These are phyloP conservation scores for Yamadazyma sp. DNA, from an alignment of 1,139 yeast species.

Conservation along the genomic window DNA sequence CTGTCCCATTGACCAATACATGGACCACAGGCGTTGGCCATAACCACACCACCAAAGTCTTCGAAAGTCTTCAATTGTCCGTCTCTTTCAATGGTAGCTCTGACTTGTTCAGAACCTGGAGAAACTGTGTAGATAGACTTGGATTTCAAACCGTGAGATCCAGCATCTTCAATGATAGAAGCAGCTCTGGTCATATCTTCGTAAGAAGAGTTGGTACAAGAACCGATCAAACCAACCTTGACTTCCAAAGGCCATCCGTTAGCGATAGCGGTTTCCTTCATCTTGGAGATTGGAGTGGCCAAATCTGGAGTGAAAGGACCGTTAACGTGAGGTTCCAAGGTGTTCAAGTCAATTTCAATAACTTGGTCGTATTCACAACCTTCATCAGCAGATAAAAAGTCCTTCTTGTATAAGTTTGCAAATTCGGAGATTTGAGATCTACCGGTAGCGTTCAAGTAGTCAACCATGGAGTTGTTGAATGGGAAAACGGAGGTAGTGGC, in stretches of 20 bases:
- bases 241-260: conserved; percentile 94
- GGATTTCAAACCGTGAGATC: conserved; percentile 83
- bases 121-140: conserved; percentile 91
- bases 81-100: conserved; percentile 98
- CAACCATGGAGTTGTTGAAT: conserved; percentile 86
- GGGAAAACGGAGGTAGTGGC: conserved; percentile 99
- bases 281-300: conserved; percentile 93
- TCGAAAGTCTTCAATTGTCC: conserved; percentile 89
- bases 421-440: conserved; percentile 82
- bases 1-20: conserved; percentile 99
- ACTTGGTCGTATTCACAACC: conserved; percentile 96
- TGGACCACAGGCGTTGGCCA: conserved; percentile 99
- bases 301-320: conserved; percentile 99
- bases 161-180: conserved; percentile 89
- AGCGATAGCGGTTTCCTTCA: conserved; percentile 83
- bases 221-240: conserved; percentile 95
- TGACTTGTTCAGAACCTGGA: conserved; percentile 98
- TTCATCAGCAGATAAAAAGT: conserved; percentile 84
- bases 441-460: conserved; percentile 85
- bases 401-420: conserved; percentile 72
- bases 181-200: conserved; percentile 99
- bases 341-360: conserved; percentile 90
- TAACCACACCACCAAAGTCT: conserved; percentile 91
- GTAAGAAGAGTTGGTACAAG: conserved; percentile 98
- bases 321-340: conserved; percentile 95